Evolutionary conservation across 73 alveolate genomes (phyloP), one percentile per base, ranked within the genome.

Genomic region (Symbiodinium natans): DNA sequence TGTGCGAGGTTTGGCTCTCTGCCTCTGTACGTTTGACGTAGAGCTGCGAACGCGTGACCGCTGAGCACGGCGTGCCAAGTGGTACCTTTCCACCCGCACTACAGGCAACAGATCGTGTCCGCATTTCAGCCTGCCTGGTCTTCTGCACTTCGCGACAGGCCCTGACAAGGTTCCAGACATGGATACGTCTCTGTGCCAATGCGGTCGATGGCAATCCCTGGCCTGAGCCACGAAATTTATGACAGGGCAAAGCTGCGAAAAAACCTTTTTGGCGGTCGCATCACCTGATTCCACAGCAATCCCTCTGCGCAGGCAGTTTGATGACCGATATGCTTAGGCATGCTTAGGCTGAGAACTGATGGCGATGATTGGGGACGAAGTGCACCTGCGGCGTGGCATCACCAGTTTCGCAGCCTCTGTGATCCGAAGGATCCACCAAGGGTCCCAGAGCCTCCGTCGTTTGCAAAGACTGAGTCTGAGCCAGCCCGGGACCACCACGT

Each of bases 31-130:
- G 94, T 15, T 87, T 33, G 46, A 59, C 94, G 43, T 87, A 87
- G 85, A 87, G 94, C 94, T 59, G 94, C 19, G 86, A 27, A 6
- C 94, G 94, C 29, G 59, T 82, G 7, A 42, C 94, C 4, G 85
- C 94, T 8, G 94, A 59, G 52, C 73, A 36, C 13, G 94, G 94
- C 63, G 77, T 63, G 34, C 77, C 77, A 29, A 63, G 31, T 29
- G 77, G 77, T 29, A 63, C 77, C 77, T 63, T 23, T 11, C 77
- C 34, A 63, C 25, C 68, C 13, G 21, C 68, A 19, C 36, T 11
- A 15, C 74, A 56, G 15, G 25, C 40, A 63, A 3, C 38, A 63
- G 36, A n/a, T n/a, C n/a, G n/a, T 23, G 77, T 27, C 10, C 36
- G 29, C 34, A 23, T 29, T 27, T 21, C 10, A 11, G 31, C 77